phyloP scores from a whole-genome alignment of 1,284 basidiomycete genomes.

The Apiotrichum sp. region DNA sequence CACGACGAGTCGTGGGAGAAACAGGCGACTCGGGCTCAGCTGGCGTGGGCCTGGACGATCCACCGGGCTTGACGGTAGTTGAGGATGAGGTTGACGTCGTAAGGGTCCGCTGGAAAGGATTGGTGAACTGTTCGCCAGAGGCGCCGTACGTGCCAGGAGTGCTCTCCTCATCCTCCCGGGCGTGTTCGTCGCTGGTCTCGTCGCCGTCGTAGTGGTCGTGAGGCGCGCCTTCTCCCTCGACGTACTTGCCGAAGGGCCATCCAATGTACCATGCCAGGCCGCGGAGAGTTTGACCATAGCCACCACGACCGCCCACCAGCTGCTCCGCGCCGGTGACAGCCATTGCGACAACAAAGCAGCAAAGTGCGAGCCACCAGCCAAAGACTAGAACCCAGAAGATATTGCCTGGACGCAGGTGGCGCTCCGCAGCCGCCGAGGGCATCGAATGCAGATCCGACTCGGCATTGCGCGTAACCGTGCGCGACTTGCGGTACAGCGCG shows the following conservation, averaged over 20 bases:
- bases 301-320: slow-evolving; percentile 62
- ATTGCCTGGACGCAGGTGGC: slow-evolving; percentile 86
- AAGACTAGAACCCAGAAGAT: slow-evolving; percentile 82
- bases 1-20: slow-evolving; percentile 4
- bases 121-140: not conserved
- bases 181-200: not conserved
- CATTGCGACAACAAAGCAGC: slow-evolving; percentile 62
- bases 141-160: not conserved
- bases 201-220: slow-evolving; percentile 15
- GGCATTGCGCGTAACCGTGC: slow-evolving; percentile 91
- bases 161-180: slow-evolving; percentile 7
- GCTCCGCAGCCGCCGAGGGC: slow-evolving; percentile 84
- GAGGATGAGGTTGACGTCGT: slow-evolving; percentile 17
- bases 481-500: slow-evolving; percentile 95
- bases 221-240: slow-evolving; percentile 68
- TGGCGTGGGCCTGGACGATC: not conserved
- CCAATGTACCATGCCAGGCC: slow-evolving; percentile 93
- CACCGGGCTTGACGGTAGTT: slow-evolving; percentile 16
- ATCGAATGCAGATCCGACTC: slow-evolving; percentile 88
- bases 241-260: slow-evolving; percentile 99
- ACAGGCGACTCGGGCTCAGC: slow-evolving; percentile 3
- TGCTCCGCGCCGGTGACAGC: slow-evolving; percentile 59
- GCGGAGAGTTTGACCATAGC: slow-evolving; percentile 80
- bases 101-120: slow-evolving; percentile 3
- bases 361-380: slow-evolving; percentile 82